phyloP scores from a whole-genome alignment of 1,284 basidiomycete genomes.

The Rhodotorula mucilaginosa region DNA sequence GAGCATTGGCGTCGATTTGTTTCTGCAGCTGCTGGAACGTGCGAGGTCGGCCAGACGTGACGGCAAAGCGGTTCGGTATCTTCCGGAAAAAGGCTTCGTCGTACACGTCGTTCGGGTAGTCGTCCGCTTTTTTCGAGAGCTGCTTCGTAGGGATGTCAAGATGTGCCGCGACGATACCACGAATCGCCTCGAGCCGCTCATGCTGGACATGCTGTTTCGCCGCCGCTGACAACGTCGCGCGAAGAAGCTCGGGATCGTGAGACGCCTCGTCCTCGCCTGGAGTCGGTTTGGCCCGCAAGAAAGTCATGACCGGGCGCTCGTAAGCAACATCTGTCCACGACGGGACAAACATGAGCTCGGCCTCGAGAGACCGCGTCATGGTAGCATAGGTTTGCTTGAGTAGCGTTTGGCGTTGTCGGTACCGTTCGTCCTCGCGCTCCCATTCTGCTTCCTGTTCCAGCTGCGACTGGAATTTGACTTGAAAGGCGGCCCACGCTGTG shows the following conservation, averaged over 20 bases:
- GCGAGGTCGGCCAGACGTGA: neutral
- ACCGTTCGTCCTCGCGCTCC: no score
- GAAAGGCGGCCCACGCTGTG: no score
- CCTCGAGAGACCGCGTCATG: no score
- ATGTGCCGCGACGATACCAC: neutral
- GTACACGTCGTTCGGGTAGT: neutral
- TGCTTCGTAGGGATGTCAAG: neutral
- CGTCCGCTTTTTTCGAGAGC: neutral
- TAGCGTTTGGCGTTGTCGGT: no score
- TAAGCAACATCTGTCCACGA: no score
- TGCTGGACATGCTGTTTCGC: neutral
- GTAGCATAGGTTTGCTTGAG: no score
- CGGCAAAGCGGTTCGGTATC: neutral
- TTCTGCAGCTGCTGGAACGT: neutral
- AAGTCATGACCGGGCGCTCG: no score
- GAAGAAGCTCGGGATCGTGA: neutral
- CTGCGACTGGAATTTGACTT: no score
- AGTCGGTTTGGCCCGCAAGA: no score
- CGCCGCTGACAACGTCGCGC: neutral
- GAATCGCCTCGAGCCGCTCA: neutral
- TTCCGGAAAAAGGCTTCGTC: neutral
- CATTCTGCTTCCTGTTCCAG: no score
- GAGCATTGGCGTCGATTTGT: no score
- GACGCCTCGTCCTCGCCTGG: neutral
- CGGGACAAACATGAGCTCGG: no score